Evolutionary conservation across 768 basidiomycete species (phyloP).

Genomic region (Pilatotrama ljubarskyi): DNA sequence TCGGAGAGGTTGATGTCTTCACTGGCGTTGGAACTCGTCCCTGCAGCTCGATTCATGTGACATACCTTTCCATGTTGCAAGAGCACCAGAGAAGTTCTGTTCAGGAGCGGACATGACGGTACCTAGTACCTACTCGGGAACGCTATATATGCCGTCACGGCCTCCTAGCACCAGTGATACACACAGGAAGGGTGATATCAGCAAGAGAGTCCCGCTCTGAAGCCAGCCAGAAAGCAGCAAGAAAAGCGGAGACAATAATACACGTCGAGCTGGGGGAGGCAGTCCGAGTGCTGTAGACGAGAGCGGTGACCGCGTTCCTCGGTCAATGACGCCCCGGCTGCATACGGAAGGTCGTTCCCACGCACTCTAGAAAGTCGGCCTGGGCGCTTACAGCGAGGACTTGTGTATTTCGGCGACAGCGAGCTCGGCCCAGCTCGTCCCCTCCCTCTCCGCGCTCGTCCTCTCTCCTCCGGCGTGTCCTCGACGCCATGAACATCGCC

Average conservation of each 20-base stretch:
- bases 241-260: not conserved
- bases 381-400: slow-evolving; percentile 8
- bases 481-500: slow-evolving; percentile 21
- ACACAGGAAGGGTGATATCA: not conserved
- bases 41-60: not conserved
- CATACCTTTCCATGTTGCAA: slow-evolving; percentile 90
- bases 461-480: not conserved
- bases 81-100: slow-evolving; percentile 89
- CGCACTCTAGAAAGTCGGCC: not conserved
- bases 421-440: slow-evolving; percentile 7
- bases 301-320: slow-evolving; percentile 4
- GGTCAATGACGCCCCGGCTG: slow-evolving; percentile 13
- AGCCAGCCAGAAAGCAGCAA: not conserved
- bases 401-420: slow-evolving; percentile 17
- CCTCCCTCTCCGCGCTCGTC: not conserved
- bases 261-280: not conserved
- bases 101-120: slow-evolving; percentile 38
- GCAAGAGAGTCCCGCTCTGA: slow-evolving; percentile 14
- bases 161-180: not conserved
- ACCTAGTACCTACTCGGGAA: too few species aligned
- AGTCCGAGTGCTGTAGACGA: not conserved
- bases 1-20: slow-evolving; percentile 86
- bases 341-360: slow-evolving; percentile 21
- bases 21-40: not conserved
- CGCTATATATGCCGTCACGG: too few species aligned